These are phyloP conservation scores for Cryphonectria carpinicola DNA, from an alignment of 2,329 filamentous ascomycete species.

Conservation along the genomic window DNA sequence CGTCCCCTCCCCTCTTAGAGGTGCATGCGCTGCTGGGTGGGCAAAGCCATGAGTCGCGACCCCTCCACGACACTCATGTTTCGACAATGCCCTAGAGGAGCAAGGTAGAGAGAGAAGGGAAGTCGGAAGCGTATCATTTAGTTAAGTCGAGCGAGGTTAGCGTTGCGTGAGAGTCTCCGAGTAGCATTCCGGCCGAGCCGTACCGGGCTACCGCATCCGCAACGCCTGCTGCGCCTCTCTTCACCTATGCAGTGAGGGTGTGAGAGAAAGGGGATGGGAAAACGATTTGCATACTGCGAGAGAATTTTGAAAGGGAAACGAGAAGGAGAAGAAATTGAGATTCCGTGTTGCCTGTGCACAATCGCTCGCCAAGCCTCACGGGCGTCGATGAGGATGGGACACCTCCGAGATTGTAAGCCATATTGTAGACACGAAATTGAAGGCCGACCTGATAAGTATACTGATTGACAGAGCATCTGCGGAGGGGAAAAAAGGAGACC, in stretches of 20 bases:
- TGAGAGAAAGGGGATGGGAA: background rate
- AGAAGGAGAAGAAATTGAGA: background rate
- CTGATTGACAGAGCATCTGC: background rate
- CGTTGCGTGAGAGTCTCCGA: background rate
- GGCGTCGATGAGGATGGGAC: background rate
- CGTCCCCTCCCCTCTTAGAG: background rate
- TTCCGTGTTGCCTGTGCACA: background rate
- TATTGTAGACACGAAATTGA: background rate
- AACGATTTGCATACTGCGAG: background rate
- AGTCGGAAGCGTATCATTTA: background rate
- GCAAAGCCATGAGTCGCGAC: background rate
- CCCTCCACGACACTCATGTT: background rate
- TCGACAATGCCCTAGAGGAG: background rate
- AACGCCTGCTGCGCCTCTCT: background rate
- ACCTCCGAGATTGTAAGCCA: background rate
- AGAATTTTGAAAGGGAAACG: background rate
- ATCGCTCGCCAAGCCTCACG: background rate
- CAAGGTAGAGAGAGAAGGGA: background rate
- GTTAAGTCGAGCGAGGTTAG: background rate
- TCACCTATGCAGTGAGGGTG: background rate
- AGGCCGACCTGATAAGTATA: background rate
- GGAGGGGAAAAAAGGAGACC: background rate
- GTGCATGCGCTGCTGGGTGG: background rate
- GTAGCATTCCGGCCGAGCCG: background rate
- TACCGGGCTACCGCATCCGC: background rate